phyloP scores from a whole-genome alignment of 2,329 filamentous ascomycete species.

The Penicillium sp. region DNA sequence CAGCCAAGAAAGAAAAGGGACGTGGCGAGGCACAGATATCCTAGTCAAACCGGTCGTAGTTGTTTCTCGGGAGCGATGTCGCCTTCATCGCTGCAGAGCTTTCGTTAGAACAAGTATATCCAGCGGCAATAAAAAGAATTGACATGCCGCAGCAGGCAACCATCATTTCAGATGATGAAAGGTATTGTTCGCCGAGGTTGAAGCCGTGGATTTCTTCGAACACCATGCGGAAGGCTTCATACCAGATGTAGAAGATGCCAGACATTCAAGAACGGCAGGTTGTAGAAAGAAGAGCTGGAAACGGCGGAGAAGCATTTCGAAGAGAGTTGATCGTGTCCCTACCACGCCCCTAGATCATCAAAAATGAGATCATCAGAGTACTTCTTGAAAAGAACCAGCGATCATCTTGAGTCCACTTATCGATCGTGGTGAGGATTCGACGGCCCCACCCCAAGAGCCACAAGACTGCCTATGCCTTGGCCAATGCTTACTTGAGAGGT shows the following conservation, averaged over 20 bases:
- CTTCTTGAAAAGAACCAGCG: too few relatives aligned
- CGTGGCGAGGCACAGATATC: conserved; percentile 63
- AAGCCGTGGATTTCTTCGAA: conserved; percentile 35
- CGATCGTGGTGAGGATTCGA: too few relatives aligned
- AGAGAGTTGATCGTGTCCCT: conserved; percentile 11
- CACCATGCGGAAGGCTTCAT: conserved; percentile 55
- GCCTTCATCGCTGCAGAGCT: conserved; percentile 24
- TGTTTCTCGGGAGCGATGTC: conserved; percentile 43
- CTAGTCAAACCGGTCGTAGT: conserved; percentile 67
- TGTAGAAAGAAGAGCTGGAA: conserved; percentile 58
- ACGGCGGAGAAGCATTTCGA: conserved; percentile 30
- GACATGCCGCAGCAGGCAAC: conserved; percentile 39
- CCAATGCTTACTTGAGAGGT: too few relatives aligned
- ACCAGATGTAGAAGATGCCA: conserved; percentile 34
- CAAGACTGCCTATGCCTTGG: too few relatives aligned
- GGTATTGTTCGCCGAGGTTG: conserved; percentile 37
- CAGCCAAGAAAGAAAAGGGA: conserved; percentile 73
- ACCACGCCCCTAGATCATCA: too few relatives aligned
- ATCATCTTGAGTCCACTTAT: too few relatives aligned
- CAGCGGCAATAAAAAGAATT: conserved; percentile 45
- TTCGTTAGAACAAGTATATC: conserved; percentile 28
- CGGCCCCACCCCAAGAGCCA: too few relatives aligned
- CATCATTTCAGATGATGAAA: conserved; percentile 31
- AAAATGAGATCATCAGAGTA: too few relatives aligned
- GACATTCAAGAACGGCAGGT: conserved; percentile 36